phyloP scores from a whole-genome alignment of 805 yeast species.

The Peterozyma xylosa region DNA sequence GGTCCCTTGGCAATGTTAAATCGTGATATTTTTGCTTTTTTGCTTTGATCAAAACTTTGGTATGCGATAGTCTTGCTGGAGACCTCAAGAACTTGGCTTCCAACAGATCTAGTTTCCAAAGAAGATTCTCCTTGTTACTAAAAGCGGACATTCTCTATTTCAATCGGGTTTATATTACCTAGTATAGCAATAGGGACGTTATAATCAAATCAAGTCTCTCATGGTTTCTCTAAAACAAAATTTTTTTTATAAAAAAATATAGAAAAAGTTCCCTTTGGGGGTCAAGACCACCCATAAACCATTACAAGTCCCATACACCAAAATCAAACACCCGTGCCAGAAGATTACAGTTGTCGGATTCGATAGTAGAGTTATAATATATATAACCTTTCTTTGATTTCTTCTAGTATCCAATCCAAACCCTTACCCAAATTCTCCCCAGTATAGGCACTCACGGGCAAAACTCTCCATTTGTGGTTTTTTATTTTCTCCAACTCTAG shows the following conservation, averaged over 20 bases:
- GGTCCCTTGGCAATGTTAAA: conserved; percentile 30
- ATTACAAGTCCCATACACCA: no score
- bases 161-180: no score
- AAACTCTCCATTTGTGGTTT: conserved; percentile 31
- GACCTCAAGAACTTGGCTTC: conserved; percentile 39
- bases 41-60: conserved; percentile 38
- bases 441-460: conserved; percentile 42
- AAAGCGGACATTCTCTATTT: no score
- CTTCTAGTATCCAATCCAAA: conserved; percentile 34
- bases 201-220: no score
- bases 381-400: conserved; percentile 31
- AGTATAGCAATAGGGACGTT: no score
- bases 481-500: conserved; percentile 25
- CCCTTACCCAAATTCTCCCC: conserved; percentile 31
- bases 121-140: conserved; percentile 27
- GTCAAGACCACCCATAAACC: no score
- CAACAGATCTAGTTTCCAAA: conserved; percentile 50
- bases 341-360: no score
- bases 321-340: no score
- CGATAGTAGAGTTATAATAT: no score
- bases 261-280: no score
- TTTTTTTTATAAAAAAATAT: no score
- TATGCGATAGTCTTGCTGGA: conserved; percentile 40
- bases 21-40: conserved; percentile 33
- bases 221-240: no score